Percentiles rank a stretch among this genome's conserved stretches.
Evolutionary conservation across 805 yeast species (phyloP).

Genomic region (Candida argentea): DNA sequence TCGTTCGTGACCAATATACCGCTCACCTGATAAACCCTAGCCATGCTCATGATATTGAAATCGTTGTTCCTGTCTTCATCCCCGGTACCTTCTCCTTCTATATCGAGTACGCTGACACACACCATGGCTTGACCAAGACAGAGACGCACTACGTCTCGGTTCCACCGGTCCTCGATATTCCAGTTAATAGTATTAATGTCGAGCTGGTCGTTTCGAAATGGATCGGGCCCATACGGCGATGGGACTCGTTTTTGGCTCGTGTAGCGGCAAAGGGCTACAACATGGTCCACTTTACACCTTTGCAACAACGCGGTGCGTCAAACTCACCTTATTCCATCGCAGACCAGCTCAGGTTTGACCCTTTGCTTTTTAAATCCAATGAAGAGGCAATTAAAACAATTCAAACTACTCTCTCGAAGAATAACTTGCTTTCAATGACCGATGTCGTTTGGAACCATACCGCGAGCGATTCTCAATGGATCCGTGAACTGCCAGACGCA

Average conservation of each 20-base stretch:
- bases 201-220: slow-evolving; percentile 87
- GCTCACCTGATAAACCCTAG: slow-evolving; percentile 42
- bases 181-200: slow-evolving; percentile 69
- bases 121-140: slow-evolving; percentile 30
- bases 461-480: slow-evolving; percentile 83
- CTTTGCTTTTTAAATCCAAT: slow-evolving; percentile 43
- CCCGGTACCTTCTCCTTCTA: slow-evolving; percentile 82
- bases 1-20: slow-evolving; percentile 48
- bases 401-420: slow-evolving; percentile 35
- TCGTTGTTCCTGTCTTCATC: slow-evolving; percentile 49
- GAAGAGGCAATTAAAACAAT: slow-evolving; percentile 48
- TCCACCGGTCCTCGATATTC: slow-evolving; percentile 63
- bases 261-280: slow-evolving; percentile 76
- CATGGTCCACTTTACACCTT: slow-evolving; percentile 93
- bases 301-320: slow-evolving; percentile 81
- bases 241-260: slow-evolving; percentile 58
- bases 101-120: slow-evolving; percentile 39
- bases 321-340: slow-evolving; percentile 88
- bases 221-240: slow-evolving; percentile 60
- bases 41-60: slow-evolving; percentile 51
- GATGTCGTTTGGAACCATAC: slow-evolving; percentile 95
- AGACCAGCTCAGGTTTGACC: slow-evolving; percentile 78
- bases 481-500: slow-evolving; percentile 76
- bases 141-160: slow-evolving; percentile 64
- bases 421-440: slow-evolving; percentile 66